These are phyloP conservation scores for Fusarium odoratissimum DNA, from an alignment of 2,329 filamentous ascomycete species.

Conservation along the genomic window DNA sequence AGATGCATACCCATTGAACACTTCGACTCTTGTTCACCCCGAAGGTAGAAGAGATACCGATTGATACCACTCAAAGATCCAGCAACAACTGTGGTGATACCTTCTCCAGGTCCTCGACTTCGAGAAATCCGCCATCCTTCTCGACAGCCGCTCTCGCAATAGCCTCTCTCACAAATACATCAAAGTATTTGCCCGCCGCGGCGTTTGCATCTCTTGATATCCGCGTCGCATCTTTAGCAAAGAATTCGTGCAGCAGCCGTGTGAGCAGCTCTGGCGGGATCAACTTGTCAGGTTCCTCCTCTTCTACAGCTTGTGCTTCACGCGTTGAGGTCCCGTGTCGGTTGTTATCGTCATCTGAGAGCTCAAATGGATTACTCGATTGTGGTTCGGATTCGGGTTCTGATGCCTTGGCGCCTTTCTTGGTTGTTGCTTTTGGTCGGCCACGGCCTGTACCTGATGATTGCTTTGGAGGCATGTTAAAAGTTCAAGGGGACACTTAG, in stretches of 20 bases:
- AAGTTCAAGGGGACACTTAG: neutral
- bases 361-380: conserved; percentile 52
- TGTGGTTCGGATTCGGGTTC: conserved; percentile 42
- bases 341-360: conserved; percentile 48
- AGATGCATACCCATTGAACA: neutral
- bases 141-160: conserved; percentile 82
- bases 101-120: conserved; percentile 92
- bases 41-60: neutral
- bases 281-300: conserved; percentile 54
- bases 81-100: conserved; percentile 85
- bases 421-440: conserved; percentile 47
- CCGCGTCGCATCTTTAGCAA: conserved; percentile 76
- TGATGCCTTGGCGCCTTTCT: conserved; percentile 37
- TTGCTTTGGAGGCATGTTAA: conserved; percentile 58
- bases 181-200: conserved; percentile 85
- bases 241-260: conserved; percentile 81
- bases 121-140: conserved; percentile 76
- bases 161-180: conserved; percentile 90
- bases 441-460: conserved; percentile 52
- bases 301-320: conserved; percentile 39
- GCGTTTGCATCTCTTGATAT: conserved; percentile 82
- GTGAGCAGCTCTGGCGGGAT: conserved; percentile 82
- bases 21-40: neutral
- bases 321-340: conserved; percentile 27
- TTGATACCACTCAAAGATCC: conserved; percentile 71